Percentiles rank a stretch among this genome's conserved stretches.
phyloP scores from a whole-genome alignment of 805 yeast genomes.

The Suhomyces emberorum region DNA sequence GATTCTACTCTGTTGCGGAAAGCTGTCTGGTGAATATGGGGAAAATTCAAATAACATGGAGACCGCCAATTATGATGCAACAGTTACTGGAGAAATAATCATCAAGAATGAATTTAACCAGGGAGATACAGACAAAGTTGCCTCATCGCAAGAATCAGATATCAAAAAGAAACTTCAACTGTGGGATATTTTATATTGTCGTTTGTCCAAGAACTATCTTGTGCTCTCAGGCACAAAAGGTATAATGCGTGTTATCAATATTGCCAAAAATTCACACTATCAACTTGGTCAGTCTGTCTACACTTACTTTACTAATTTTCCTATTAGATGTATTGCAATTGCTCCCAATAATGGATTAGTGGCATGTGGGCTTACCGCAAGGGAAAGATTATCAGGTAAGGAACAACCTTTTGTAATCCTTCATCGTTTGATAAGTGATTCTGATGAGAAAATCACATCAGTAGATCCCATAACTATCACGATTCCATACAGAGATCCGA shows the following conservation, averaged over 20 bases:
- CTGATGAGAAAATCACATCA: slow-evolving; percentile 7
- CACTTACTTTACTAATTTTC: slow-evolving; percentile 66
- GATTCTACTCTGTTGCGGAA: slow-evolving; percentile 60
- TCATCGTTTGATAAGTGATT: slow-evolving; percentile 33
- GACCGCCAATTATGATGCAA: slow-evolving; percentile 7
- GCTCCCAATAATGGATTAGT: slow-evolving; percentile 61
- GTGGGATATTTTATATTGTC: slow-evolving; percentile 63
- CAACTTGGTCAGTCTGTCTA: slow-evolving; percentile 61
- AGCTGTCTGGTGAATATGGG: slow-evolving; percentile 67
- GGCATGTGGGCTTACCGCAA: slow-evolving; percentile 81
- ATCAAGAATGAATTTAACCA: slow-evolving; percentile 17
- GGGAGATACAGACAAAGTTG: slow-evolving; percentile 11
- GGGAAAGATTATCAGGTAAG: slow-evolving; percentile 61
- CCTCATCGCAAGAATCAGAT: slow-evolving; percentile 20
- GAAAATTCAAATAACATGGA: slow-evolving; percentile 38
- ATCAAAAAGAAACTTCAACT: slow-evolving; percentile 33
- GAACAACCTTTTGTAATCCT: slow-evolving; percentile 76
- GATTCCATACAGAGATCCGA: slow-evolving; percentile 83
- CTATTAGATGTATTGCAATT: slow-evolving; percentile 74
- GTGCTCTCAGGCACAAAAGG: slow-evolving; percentile 76
- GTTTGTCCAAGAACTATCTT: slow-evolving; percentile 54
- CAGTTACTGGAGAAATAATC: slow-evolving; percentile 8
- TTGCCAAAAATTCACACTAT: slow-evolving; percentile 27
- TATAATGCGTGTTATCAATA: slow-evolving; percentile 60
- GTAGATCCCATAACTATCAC: slow-evolving; percentile 69